phyloP scores from a whole-genome alignment of 2,329 filamentous ascomycete species.

The Plectosphaerella sp. region DNA sequence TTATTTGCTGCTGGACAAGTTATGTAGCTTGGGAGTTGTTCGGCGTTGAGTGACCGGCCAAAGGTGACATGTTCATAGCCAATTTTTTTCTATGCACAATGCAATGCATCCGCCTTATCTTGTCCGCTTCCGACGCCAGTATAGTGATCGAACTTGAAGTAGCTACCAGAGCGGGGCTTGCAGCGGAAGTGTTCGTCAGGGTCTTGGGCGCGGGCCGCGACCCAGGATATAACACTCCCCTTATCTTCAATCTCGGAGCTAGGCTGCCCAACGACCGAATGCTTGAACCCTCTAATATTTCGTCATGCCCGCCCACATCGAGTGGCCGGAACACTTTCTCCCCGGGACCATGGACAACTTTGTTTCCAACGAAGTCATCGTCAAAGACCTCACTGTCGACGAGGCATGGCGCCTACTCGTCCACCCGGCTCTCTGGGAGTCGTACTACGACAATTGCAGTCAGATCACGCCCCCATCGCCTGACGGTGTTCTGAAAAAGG shows the following conservation, averaged over 20 bases:
- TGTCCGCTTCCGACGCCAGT: no score
- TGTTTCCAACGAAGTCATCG: conserved; percentile 22
- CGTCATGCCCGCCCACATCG: conserved; percentile 19
- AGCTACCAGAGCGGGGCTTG: no score
- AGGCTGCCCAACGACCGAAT: no score
- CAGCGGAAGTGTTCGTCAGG: no score
- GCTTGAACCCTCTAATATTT: no score
- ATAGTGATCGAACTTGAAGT: no score
- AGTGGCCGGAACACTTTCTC: conserved; percentile 19
- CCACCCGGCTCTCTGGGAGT: conserved; percentile 20
- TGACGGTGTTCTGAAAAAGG: conserved; percentile 16
- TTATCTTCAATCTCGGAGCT: no score
- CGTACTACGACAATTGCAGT: conserved; percentile 18
- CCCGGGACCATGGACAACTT: conserved; percentile 23
- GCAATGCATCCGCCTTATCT: no score
- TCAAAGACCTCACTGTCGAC: conserved; percentile 16
- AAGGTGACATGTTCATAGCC: no score
- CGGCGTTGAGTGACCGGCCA: conserved; percentile 1
- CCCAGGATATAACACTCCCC: no score
- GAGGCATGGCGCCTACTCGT: conserved; percentile 19
- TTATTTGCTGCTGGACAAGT: conserved; percentile 19
- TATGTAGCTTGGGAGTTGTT: conserved; percentile 12
- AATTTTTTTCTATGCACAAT: no score
- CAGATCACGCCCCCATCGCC: conserved; percentile 18
- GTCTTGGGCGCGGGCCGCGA: no score